Percentiles rank a stretch among this genome's conserved stretches.
phyloP scores from a whole-genome alignment of 192 early-diverging fungal species.

The Linnemannia schmuckeri region DNA sequence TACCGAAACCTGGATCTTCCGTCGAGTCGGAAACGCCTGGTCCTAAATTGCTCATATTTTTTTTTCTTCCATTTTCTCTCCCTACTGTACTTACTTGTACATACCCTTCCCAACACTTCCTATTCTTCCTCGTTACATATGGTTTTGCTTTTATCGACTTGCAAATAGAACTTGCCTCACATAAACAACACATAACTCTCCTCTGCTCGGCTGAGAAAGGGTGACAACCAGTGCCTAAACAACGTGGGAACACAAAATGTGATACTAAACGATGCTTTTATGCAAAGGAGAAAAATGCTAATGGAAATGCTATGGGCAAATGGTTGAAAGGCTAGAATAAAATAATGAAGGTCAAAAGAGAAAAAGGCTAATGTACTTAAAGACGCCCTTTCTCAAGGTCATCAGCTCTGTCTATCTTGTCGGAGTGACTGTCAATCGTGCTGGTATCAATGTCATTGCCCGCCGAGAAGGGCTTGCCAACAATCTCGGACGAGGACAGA shows the following conservation, averaged over 20 bases:
- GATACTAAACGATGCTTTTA: too few relatives aligned
- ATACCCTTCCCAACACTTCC: too few relatives aligned
- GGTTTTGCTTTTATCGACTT: too few relatives aligned
- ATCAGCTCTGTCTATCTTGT: neutral
- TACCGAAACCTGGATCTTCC: slow-evolving; percentile 21
- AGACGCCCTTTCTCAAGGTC: neutral
- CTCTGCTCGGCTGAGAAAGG: too few relatives aligned
- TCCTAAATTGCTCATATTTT: neutral
- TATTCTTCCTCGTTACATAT: too few relatives aligned
- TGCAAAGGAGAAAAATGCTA: too few relatives aligned
- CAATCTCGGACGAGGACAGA: neutral
- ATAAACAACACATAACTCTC: too few relatives aligned
- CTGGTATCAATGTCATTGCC: slow-evolving; percentile 7
- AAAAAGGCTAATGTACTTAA: neutral
- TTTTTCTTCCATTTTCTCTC: neutral
- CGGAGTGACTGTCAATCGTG: slow-evolving; percentile 5
- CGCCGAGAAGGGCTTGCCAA: neutral
- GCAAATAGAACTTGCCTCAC: too few relatives aligned
- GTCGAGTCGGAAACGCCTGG: slow-evolving; percentile 10
- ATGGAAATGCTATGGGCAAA: neutral
- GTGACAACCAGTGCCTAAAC: too few relatives aligned
- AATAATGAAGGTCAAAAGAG: neutral
- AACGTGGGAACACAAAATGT: too few relatives aligned
- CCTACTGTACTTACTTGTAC: too few relatives aligned
- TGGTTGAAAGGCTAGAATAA: neutral